A percentile compares a stretch with the other conserved stretches of the same genome.
Conservation (phyloP, 2,329 filamentous ascomycete species). For the Cordyceps pruinosa region DNA sequence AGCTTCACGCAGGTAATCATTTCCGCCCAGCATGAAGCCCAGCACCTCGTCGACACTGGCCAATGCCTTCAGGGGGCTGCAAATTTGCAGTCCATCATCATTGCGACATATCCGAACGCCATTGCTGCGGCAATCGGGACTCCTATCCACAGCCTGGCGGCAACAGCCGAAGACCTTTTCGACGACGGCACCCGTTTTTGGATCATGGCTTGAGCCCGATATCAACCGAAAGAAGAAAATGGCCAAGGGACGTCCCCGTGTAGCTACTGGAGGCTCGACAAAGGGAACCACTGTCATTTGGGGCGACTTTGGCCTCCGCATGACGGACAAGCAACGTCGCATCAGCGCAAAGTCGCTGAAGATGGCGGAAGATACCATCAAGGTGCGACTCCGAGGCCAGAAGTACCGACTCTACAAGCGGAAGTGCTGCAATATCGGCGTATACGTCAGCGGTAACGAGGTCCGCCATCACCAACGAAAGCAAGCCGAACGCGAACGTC, state of each 20-base stretch:
- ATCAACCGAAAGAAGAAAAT: conserved; percentile 73
- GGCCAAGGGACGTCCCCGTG: conserved; percentile 82
- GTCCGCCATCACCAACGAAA: conserved; percentile 31
- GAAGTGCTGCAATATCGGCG: conserved; percentile 85
- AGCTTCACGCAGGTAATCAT: conserved; percentile 14
- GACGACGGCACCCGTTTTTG: conserved; percentile 51
- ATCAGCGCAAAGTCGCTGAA: conserved; percentile 82
- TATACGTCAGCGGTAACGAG: conserved; percentile 93
- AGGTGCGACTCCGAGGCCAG: conserved; percentile 77
- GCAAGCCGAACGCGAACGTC: not conserved
- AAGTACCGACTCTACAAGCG: conserved; percentile 90
- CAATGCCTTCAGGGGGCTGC: conserved; percentile 45
- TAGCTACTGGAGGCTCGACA: conserved; percentile 81
- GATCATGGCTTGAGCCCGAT: conserved; percentile 78
- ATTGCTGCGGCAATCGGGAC: conserved; percentile 22
- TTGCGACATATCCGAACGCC: conserved; percentile 32
- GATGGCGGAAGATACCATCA: conserved; percentile 90
- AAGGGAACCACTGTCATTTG: conserved; percentile 94
- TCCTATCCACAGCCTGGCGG: conserved; percentile 22
- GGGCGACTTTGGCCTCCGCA: conserved; percentile 92
- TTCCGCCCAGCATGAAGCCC: conserved; percentile 38
- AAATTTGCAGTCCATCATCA: conserved; percentile 34
- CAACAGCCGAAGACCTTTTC: conserved; percentile 57
- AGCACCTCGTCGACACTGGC: conserved; percentile 37
- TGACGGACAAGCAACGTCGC: conserved; percentile 87